phyloP scores from a whole-genome alignment of 306 rosid species.

The Rosa multiflora region DNA sequence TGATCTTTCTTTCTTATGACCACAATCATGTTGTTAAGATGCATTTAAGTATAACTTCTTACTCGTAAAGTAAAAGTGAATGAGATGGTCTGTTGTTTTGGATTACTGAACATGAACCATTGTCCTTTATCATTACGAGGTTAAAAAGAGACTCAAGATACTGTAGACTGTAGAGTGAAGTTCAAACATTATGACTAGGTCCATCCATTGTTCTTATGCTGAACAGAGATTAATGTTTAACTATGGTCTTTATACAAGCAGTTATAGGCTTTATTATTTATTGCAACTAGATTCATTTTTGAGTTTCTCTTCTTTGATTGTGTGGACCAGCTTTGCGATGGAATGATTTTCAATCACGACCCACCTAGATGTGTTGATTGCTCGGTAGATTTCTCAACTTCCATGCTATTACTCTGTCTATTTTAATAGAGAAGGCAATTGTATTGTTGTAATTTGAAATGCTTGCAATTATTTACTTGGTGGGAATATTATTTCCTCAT shows the following conservation, averaged over 20 bases:
- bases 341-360: slow-evolving; percentile 90
- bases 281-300: slow-evolving; percentile 29
- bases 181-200: slow-evolving; percentile 19
- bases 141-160: too few relatives aligned
- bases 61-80: slow-evolving; percentile 9
- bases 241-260: slow-evolving; percentile 5
- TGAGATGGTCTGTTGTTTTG: not conserved
- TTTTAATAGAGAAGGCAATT: slow-evolving; percentile 2
- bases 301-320: slow-evolving; percentile 32
- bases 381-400: slow-evolving; percentile 46
- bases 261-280: slow-evolving; percentile 13
- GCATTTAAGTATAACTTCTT: not conserved
- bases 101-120: not conserved
- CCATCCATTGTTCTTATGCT: not conserved
- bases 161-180: slow-evolving; percentile 4
- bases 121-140: too few relatives aligned
- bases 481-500: not conserved
- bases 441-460: not conserved
- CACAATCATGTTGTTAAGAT: not conserved
- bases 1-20: not conserved
- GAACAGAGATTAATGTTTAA: not conserved
- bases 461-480: not conserved
- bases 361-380: slow-evolving; percentile 83
- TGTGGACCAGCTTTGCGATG: slow-evolving; percentile 82
- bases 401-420: slow-evolving; percentile 12